Base-by-base conservation (phyloP, 129 eudicot species). In the Pittosporum tobira region DNA sequence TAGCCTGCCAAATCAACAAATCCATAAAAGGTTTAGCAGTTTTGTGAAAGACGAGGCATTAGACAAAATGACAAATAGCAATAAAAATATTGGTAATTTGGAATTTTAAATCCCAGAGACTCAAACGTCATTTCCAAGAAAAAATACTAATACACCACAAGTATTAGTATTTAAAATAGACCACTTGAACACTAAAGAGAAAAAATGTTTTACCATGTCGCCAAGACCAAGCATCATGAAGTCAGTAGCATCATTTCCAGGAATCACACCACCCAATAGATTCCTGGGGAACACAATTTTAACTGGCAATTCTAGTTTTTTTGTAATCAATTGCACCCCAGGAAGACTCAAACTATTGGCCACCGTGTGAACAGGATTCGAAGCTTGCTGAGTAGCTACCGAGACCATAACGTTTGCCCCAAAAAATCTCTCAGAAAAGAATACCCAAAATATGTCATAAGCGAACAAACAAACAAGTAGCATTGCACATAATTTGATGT, bases 201-300 rank as follows among this genome's bases (percentile, higher is more conserved):
- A 56, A 49, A 38, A 9, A 29, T 36, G 26, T 50, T 64, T 78
- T 80, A 91, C 98, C 98, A 91, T 91, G 75, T 91, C 98, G 27
- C 98, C 98, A 70, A 91, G 95, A 65, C 98, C 98, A 68, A 91
- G 98, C 95, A 91, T 91, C 98, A 91, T 86, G 79, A 83, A 91
- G 62, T 91, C 94, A 20, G 72, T 63, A 65, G 88, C 81, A 76
- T 45, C 71, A 52, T 83, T 72, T 69, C 87, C 95, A 47, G 98
- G 94, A 49, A 83, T 63, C 20, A 75, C 81, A 51, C 96, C 82
- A 61, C 95, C 98, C 27, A 91, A 75, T 66, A 91, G 72, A 76
- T 91, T 87, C 68, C 98, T 80, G 1, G 98, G 98, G 42, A 86
- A 83, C 37, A 91, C 94, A 75, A 91, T 86, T 70, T 91, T 91